These are phyloP conservation scores for Kwoniella sp. DNA, from an alignment of 768 basidiomycete genomes.

Conservation along the genomic window DNA sequence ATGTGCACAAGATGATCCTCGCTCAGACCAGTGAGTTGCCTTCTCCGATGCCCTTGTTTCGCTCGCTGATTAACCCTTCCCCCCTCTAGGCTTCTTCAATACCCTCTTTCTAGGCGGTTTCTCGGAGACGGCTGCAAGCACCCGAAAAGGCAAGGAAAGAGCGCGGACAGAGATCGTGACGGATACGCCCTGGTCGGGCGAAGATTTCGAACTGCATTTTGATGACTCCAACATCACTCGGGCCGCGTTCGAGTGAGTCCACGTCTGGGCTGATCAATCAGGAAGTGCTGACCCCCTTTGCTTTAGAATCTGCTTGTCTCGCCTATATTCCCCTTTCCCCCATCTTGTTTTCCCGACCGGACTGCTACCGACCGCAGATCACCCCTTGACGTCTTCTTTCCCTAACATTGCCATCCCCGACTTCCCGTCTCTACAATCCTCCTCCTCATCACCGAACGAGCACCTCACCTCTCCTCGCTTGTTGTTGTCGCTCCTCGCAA, in stretches of 20 bases:
- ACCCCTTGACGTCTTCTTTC: constrained; percentile 66
- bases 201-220: constrained; percentile 71
- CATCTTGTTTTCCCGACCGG: constrained; percentile 68
- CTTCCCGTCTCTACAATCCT: constrained; percentile 47
- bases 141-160: constrained; percentile 32
- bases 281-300: constrained; percentile 13
- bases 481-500: constrained; percentile 82
- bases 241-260: constrained; percentile 83
- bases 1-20: constrained; percentile 79
- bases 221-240: constrained; percentile 87
- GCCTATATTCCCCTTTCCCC: constrained; percentile 85
- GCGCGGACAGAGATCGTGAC: constrained; percentile 3
- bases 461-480: constrained; percentile 80
- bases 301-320: constrained; percentile 75
- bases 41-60: constrained; percentile 48
- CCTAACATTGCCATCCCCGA: constrained; percentile 56
- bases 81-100: constrained; percentile 82
- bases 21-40: constrained; percentile 73
- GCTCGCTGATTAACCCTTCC: not conserved
- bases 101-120: constrained; percentile 72
- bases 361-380: constrained; percentile 66
- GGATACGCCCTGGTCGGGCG: constrained; percentile 45
- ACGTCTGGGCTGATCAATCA: not conserved
- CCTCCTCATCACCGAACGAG: constrained; percentile 60
- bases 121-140: constrained; percentile 34